Percentiles rank a stretch among this genome's conserved stretches.
Conservation (phyloP, 2,329 filamentous ascomycete species). For the Aquanectria penicillioides region DNA sequence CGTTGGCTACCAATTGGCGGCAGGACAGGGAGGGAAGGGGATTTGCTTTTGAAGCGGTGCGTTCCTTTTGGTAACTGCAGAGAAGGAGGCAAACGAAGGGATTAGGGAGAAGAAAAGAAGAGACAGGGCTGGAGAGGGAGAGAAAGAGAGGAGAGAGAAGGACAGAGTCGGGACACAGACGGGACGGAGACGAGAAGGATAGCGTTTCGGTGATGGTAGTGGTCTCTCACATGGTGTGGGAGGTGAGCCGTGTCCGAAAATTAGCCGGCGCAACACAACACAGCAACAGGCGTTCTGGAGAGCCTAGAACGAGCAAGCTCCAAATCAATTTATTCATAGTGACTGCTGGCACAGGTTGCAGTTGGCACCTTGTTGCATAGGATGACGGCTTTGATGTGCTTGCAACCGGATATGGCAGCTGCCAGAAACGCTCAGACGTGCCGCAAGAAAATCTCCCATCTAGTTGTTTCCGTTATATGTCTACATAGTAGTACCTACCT, state of each 20-base stretch:
- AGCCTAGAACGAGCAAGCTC: no score
- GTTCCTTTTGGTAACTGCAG: background rate
- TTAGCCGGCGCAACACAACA: conserved; percentile 30
- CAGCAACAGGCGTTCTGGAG: background rate
- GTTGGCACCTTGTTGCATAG: no score
- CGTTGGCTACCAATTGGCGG: conserved; percentile 19
- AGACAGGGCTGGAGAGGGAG: no score
- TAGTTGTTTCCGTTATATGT: no score
- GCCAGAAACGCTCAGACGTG: no score
- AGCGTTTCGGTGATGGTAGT: conserved; percentile 7
- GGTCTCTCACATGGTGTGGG: conserved; percentile 1
- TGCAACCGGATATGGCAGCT: no score
- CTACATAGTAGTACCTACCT: no score
- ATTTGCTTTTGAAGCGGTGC: background rate
- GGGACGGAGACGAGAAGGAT: conserved; percentile 29
- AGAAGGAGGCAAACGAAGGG: conserved; percentile 12
- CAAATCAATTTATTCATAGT: no score
- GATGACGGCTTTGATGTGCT: no score
- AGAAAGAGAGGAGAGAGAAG: conserved; percentile 9
- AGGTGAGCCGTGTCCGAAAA: conserved; percentile 17
- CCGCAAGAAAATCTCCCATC: no score
- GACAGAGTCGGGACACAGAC: conserved; percentile 2
- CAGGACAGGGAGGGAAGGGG: conserved; percentile 3
- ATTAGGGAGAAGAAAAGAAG: conserved; percentile 10
- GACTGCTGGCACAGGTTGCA: no score